A percentile compares a stretch with the other conserved stretches of the same genome.
phyloP scores from a whole-genome alignment of 352 stramenopile species.

The Pythium chondricola region DNA sequence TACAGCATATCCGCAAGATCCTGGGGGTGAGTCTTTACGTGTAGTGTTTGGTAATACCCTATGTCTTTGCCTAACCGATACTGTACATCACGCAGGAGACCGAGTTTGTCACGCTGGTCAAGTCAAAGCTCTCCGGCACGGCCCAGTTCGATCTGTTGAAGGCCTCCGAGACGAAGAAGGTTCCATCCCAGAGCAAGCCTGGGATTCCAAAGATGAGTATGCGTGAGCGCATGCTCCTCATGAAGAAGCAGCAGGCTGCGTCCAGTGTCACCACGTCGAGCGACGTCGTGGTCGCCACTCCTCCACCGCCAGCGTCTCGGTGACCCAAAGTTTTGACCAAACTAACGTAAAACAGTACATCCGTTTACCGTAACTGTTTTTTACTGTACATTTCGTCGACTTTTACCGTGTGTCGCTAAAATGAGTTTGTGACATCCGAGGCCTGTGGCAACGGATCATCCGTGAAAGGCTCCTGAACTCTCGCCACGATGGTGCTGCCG shows the following conservation, averaged over 20 bases:
- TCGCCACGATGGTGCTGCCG: conserved; percentile 22
- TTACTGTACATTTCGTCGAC: no score
- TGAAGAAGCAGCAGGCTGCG: conserved; percentile 21
- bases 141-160: conserved; percentile 59
- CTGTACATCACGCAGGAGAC: conserved; percentile 23
- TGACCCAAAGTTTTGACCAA: no score
- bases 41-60: neutral
- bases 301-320: no score
- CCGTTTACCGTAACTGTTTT: no score
- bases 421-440: no score
- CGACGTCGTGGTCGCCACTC: neutral
- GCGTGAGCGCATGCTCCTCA: conserved; percentile 23
- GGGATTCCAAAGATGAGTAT: conserved; percentile 21
- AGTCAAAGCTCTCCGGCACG: conserved; percentile 46
- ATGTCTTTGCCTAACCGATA: neutral
- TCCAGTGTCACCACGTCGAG: neutral
- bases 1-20: conserved; percentile 40
- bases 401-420: no score
- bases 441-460: no score
- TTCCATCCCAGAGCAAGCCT: conserved; percentile 1
- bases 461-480: neutral
- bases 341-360: no score
- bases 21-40: conserved; percentile 32
- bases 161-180: conserved; percentile 41
- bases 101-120: conserved; percentile 46